These are phyloP conservation scores for Auricularia heimuer DNA, from an alignment of 768 basidiomycete species.

Conservation along the genomic window DNA sequence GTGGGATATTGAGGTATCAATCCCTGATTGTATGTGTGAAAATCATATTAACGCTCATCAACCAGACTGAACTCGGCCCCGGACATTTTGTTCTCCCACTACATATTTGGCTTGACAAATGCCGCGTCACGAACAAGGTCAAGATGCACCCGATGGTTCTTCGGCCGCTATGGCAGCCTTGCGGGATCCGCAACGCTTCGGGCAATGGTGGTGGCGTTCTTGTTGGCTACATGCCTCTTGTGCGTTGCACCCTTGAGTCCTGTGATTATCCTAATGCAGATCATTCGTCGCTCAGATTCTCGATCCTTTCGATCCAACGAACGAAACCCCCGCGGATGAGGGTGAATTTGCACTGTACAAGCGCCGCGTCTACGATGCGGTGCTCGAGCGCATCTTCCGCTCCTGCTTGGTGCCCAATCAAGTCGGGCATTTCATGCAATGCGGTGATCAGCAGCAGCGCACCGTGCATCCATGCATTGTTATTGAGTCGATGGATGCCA, in stretches of 20 bases:
- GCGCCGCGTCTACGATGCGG: constrained; percentile 21
- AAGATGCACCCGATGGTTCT: constrained; percentile 22
- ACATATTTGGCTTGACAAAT: constrained; percentile 23
- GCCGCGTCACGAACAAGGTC: constrained; percentile 17
- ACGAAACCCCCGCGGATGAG: constrained; percentile 11
- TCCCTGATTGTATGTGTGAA: background rate
- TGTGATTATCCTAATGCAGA: background rate
- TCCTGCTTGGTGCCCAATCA: constrained; percentile 14
- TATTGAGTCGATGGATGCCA: constrained; percentile 21
- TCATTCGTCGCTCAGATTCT: background rate
- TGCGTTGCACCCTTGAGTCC: constrained; percentile 3
- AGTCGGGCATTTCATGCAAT: constrained; percentile 16
- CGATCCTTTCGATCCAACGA: constrained; percentile 10
- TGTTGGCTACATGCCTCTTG: constrained; percentile 21
- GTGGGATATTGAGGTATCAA: constrained; percentile 20
- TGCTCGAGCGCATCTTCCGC: constrained; percentile 16
- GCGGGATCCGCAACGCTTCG: constrained; percentile 21
- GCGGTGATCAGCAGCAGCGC: constrained; percentile 14
- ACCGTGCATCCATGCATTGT: constrained; percentile 21
- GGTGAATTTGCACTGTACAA: constrained; percentile 18
- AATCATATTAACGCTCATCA: background rate
- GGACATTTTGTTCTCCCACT: background rate
- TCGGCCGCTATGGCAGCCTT: constrained; percentile 18
- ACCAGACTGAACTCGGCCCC: background rate
- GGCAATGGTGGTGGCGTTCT: constrained; percentile 26